A percentile compares a stretch with the other conserved stretches of the same genome.
These are phyloP conservation scores for Candida adriatica DNA, from an alignment of 805 yeast species.

Conservation along the genomic window DNA sequence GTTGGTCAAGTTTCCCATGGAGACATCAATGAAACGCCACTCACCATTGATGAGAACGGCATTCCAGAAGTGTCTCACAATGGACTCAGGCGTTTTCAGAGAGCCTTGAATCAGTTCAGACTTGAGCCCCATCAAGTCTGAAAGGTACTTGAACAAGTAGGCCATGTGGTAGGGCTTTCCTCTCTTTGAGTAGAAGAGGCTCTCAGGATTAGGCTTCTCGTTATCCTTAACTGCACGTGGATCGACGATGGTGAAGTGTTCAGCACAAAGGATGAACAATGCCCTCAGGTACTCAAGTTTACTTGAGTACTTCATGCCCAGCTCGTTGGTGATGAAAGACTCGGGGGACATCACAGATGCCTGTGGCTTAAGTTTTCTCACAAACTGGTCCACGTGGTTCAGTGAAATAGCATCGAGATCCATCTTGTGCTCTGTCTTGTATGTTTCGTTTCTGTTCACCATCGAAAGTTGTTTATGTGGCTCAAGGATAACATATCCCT, in stretches of 20 bases:
- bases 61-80: slow-evolving; percentile 84
- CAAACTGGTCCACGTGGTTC: slow-evolving; percentile 38
- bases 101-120: slow-evolving; percentile 79
- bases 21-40: slow-evolving; percentile 74
- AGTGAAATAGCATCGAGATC: slow-evolving; percentile 26
- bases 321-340: slow-evolving; percentile 46
- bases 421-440: slow-evolving; percentile 23
- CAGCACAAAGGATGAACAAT: slow-evolving; percentile 53
- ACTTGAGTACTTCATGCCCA: slow-evolving; percentile 44
- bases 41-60: slow-evolving; percentile 68
- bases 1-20: slow-evolving; percentile 53
- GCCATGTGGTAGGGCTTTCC: slow-evolving; percentile 71
- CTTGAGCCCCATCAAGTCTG: slow-evolving; percentile 61
- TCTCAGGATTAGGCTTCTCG: slow-evolving; percentile 26
- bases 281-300: slow-evolving; percentile 61
- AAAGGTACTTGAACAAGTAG: slow-evolving; percentile 65
- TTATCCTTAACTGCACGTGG: slow-evolving; percentile 3
- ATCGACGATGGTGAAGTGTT: slow-evolving; percentile 42
- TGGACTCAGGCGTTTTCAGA: slow-evolving; percentile 69
- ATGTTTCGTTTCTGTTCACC: slow-evolving; percentile 42
- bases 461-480: slow-evolving; percentile 44
- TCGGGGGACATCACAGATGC: slow-evolving; percentile 40
- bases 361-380: slow-evolving; percentile 28
- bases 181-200: slow-evolving; percentile 39
- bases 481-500: slow-evolving; percentile 57